Base-by-base conservation (phyloP, 139 green algal genomes). In the Microglena sp. region DNA sequence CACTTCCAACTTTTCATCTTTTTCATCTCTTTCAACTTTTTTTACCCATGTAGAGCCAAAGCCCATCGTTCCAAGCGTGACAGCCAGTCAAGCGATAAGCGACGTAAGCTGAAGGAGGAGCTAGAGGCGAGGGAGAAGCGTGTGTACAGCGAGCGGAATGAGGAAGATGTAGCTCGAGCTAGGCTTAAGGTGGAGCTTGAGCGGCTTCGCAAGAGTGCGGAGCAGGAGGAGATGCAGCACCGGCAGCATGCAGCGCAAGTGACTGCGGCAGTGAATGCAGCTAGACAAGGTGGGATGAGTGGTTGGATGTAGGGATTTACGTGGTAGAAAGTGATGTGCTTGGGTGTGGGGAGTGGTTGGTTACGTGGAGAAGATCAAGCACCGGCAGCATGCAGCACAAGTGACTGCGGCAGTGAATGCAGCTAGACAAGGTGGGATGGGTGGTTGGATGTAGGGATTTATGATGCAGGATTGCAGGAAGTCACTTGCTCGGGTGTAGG, bases 121-220 rank as follows among this genome's bases (percentile, higher is more conserved):
- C 74, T 96, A 60, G 80, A 90, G 60, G 53, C 66, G 35, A 62
- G 79, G 36, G 89, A 96, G 75, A 70, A 79, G 33, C 45, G 78
- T 31, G 62, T 33, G 2, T 32, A 67, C 31, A 57, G 31, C 4
- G 76, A 65, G 5, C 44, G 76, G 1, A 81, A 55, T 28, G 77
- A 85, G 67, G 77, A 84, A 50, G 67, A 85, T 11, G 24, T 60
- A 3, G 78, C 77, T 24, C 46, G 56, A 6, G 57, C 59, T n/a
- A 60, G 73, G 26, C 62, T 82, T 31, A 64, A 72, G 44, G 64
- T 57, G 29, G 84, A 92, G 71, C 76, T 92, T 35, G 82, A 87
- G 45, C 67, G 74, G 4, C 63, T 92, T 68, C 69, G 83, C 22
- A 34, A 26, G 1, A 67, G 66, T 29, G 70, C 70, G 5, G 55